Conservation (phyloP, 768 basidiomycete species). For the Xanthoconium stramineum region DNA sequence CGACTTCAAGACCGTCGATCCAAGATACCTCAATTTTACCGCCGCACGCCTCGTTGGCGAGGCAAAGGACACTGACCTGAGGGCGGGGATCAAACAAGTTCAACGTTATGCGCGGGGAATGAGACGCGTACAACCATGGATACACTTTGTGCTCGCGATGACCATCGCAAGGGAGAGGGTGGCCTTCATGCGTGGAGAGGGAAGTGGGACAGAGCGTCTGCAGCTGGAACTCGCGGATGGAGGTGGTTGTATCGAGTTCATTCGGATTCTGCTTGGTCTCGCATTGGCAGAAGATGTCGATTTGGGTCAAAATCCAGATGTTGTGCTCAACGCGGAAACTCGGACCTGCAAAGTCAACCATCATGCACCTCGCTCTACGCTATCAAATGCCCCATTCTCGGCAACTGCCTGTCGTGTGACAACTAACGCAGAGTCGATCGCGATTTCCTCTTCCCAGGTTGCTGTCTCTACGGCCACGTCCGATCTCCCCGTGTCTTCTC, state of each 20-base stretch:
- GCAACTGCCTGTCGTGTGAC: neutral
- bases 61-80: neutral
- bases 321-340: neutral
- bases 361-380: no score
- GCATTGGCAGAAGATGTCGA: neutral
- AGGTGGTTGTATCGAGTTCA: slow-evolving; percentile 2
- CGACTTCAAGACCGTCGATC: neutral
- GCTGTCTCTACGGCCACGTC: neutral
- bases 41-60: neutral
- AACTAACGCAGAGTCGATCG: neutral
- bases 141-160: neutral
- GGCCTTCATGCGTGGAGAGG: slow-evolving; percentile 6
- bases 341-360: neutral
- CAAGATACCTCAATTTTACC: neutral
- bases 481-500: neutral
- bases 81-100: neutral
- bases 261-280: no score
- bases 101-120: neutral
- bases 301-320: neutral
- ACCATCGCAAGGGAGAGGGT: neutral
- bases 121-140: neutral
- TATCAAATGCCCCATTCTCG: neutral
- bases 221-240: slow-evolving; percentile 2
- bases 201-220: slow-evolving; percentile 8
- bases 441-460: neutral